phyloP scores from a whole-genome alignment of 305 asterid genomes.

The Fraxinus dipetala region DNA sequence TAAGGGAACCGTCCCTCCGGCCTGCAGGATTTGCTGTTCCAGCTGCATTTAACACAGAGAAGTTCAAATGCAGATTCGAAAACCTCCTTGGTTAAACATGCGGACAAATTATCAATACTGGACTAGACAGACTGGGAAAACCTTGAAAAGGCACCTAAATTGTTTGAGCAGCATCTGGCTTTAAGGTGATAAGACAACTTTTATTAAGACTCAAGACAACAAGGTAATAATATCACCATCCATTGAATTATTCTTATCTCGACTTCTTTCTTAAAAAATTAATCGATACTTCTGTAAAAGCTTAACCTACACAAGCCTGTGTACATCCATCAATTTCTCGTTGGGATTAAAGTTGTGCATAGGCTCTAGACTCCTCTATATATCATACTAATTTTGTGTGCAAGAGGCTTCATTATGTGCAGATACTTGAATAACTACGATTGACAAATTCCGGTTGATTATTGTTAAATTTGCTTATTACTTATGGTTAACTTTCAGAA shows the following conservation, averaged over 20 bases:
- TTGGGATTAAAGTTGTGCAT: background rate
- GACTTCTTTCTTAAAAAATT: background rate
- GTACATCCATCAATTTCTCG: background rate
- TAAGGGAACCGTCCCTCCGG: conserved; percentile 67
- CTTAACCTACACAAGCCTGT: background rate
- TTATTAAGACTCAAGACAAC: background rate
- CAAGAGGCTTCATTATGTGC: background rate
- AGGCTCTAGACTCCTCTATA: background rate
- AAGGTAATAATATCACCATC: background rate
- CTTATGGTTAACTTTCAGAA: background rate
- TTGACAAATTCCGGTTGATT: background rate
- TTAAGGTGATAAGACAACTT: background rate
- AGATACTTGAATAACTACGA: background rate
- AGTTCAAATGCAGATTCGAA: background rate
- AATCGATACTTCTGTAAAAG: background rate
- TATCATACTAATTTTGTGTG: background rate
- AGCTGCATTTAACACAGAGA: conserved; percentile 43
- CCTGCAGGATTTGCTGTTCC: conserved; percentile 73
- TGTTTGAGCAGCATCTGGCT: background rate
- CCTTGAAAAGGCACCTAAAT: background rate
- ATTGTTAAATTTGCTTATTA: background rate
- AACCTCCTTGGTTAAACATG: background rate
- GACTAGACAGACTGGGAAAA: background rate
- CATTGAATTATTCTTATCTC: background rate
- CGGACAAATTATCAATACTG: background rate